These are phyloP conservation scores for Neurospora sp. DNA, from an alignment of 495 filamentous ascomycete species.

Conservation along the genomic window DNA sequence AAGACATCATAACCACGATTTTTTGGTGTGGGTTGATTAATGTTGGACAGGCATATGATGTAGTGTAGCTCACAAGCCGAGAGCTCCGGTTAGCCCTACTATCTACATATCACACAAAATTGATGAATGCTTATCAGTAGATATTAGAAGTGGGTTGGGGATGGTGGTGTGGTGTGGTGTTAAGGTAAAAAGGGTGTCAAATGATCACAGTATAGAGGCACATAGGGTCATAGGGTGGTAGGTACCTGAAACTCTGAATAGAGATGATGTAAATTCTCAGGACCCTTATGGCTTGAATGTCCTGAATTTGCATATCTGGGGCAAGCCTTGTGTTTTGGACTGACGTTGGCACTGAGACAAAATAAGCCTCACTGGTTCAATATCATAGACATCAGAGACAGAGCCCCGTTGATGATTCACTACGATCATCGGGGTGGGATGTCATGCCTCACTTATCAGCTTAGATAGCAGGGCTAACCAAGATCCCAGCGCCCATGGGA, in stretches of 20 bases:
- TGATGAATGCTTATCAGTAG: not conserved
- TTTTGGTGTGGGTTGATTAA: not conserved
- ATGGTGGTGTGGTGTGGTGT: not conserved
- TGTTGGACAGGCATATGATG: not conserved
- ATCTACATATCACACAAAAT: not conserved
- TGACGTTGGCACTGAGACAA: not conserved
- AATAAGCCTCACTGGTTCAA: not conserved
- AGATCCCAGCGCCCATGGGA: not conserved
- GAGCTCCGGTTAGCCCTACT: not conserved
- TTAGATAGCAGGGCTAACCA: not conserved
- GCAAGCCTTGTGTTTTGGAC: not conserved
- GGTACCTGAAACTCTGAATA: not conserved
- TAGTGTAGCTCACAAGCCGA: not conserved
- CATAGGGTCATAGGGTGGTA: not conserved
- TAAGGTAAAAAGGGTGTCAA: not conserved
- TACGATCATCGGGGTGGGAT: not conserved
- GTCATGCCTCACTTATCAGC: not conserved
- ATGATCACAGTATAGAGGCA: not conserved
- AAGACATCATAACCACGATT: not conserved
- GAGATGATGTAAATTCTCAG: not conserved
- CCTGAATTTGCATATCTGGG: not conserved
- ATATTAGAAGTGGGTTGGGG: not conserved
- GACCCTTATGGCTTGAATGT: not conserved
- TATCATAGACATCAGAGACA: not conserved
- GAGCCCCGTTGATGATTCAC: not conserved